Percentiles rank a stretch among this genome's conserved stretches.
phyloP scores from a whole-genome alignment of 768 basidiomycete genomes.

The Suillus luteus region DNA sequence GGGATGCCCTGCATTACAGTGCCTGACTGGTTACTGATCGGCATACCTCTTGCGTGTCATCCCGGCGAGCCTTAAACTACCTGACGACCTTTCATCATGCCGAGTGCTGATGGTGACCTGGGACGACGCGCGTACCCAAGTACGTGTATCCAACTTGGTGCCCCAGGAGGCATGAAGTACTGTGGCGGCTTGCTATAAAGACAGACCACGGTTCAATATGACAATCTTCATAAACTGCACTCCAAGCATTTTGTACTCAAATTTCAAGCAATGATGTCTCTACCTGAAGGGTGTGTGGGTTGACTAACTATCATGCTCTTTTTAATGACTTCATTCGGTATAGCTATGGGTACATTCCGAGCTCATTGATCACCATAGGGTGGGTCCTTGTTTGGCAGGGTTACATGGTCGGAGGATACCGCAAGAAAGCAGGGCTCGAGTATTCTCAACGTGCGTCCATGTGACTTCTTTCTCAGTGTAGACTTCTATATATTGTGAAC shows the following conservation, averaged over 20 bases:
- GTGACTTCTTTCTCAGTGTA: not conserved
- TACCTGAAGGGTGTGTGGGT: not conserved
- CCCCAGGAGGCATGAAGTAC: not conserved
- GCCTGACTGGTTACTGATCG: not conserved
- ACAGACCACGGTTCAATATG: not conserved
- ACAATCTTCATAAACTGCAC: not conserved
- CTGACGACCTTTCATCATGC: not conserved
- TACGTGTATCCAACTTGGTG: not conserved
- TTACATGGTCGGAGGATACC: constrained; percentile 41
- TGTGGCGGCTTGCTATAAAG: constrained; percentile 1
- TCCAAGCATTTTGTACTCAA: constrained; percentile 22
- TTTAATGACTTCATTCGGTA: not conserved
- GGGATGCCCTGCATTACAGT: not conserved
- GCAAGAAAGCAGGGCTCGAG: constrained; percentile 53
- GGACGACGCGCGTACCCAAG: not conserved
- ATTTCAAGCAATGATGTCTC: constrained; percentile 24
- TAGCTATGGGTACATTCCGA: constrained; percentile 60
- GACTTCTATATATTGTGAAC: not conserved
- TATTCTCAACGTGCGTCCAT: constrained; percentile 65
- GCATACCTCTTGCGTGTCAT: not conserved
- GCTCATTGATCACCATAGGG: constrained; percentile 53
- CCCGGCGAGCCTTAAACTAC: not conserved
- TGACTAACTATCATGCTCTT: not conserved
- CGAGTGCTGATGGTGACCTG: not conserved
- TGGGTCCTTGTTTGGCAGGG: constrained; percentile 55